Evolutionary conservation across 1,284 basidiomycete species (phyloP).

Genomic region (Cutaneotrichosporon arboriforme): DNA sequence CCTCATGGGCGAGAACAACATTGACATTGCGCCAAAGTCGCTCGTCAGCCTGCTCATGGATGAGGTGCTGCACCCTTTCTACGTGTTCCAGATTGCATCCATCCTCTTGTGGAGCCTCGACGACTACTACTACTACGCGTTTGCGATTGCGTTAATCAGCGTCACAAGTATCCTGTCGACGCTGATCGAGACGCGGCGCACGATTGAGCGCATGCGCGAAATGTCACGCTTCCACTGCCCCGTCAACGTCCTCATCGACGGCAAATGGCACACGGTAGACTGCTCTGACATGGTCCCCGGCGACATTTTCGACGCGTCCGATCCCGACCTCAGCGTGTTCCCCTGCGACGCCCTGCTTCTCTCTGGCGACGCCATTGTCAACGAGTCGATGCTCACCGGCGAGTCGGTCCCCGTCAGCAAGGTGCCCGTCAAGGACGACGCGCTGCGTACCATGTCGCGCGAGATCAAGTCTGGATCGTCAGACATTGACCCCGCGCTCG

Average conservation of each 20-base stretch:
- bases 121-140: conserved; percentile 95
- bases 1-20: conserved; percentile 80
- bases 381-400: conserved; percentile 80
- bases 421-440: conserved; percentile 62
- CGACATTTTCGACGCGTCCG: conserved; percentile 84
- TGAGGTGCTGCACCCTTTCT: conserved; percentile 93
- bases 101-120: conserved; percentile 92
- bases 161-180: conserved; percentile 79
- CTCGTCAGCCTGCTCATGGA: conserved; percentile 77
- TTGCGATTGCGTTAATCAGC: conserved; percentile 92
- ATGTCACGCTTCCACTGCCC: conserved; percentile 90
- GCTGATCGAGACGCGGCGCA: conserved; percentile 89
- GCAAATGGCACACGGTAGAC: conserved; percentile 65
- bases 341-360: conserved; percentile 74
- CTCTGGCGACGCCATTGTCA: conserved; percentile 57
- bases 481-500: conserved; percentile 63
- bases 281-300: conserved; percentile 85
- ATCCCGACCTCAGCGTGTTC: conserved; percentile 66
- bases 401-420: conserved; percentile 67
- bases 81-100: conserved; percentile 96
- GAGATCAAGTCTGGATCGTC: conserved; percentile 54
- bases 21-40: conserved; percentile 87
- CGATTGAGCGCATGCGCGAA: conserved; percentile 87
- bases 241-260: conserved; percentile 67
- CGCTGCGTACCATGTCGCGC: conserved; percentile 62